Evolutionary conservation across 176 grass and related monocot genomes (phyloP), one percentile per base, ranked within the genome.

Genomic region (Luzula sylvatica): DNA sequence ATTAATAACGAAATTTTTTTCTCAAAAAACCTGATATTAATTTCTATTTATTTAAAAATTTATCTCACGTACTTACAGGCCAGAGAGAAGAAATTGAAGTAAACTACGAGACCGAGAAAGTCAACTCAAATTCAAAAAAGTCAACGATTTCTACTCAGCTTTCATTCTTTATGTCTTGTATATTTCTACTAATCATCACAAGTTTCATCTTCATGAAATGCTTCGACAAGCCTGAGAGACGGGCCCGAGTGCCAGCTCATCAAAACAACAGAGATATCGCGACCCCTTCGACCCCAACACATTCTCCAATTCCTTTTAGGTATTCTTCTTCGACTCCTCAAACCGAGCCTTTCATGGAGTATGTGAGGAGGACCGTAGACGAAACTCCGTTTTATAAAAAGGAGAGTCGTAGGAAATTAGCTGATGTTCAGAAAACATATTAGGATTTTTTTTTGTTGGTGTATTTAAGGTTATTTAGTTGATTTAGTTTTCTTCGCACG

Each of bases 371-470:
- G 74, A 96, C 90, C 1, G 56, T 96, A 1, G 83, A 96, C 9
- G 90, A 96, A 58, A 96, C 90, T 0, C 90, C 90, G 0, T 86
- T 84, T 64, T 96, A 96, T 13, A 96, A 79, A 49, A 83, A 83
- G 1, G 73, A 81, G 4, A 77, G 32, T 3, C 76, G 83, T 56
- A 65, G 80, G 74, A 79, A 76, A 82, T 35, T 35, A 35, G 82
- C 72, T 62, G 75, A 95, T 53, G 80, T 86, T 26, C 77, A 88
- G 56, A 81, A 96, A 17, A 96, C 83, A 0, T 96, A 96, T 28
- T 96, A 64, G 42, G 16, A 4, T 63, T 29, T 14, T 15, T 48
- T 35, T 35, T 35, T 35, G 30, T 35, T 7, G 9, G 30, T 35
- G 30, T 35, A 9, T 35, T 35, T 35, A 7, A 35, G 30, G 30